These are phyloP conservation scores for Stagonosporopsis tanaceti DNA, from an alignment of 2,329 filamentous ascomycete genomes.

Conservation along the genomic window DNA sequence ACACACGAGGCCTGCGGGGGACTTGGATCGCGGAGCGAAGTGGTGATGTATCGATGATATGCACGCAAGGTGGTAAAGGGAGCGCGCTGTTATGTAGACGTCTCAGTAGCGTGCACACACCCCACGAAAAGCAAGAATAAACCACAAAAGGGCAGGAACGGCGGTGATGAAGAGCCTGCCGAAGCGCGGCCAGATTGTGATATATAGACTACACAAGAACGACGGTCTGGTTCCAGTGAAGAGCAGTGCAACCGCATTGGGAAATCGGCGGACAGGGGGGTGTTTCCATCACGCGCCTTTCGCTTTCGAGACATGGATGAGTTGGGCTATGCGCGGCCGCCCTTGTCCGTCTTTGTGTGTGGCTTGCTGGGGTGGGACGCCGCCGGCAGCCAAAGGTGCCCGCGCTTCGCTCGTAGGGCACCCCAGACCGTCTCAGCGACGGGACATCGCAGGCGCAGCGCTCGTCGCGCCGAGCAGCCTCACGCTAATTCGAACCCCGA, in stretches of 20 bases:
- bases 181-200: slow-evolving; percentile 22
- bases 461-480: slow-evolving; percentile 23
- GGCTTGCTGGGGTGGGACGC: slow-evolving; percentile 11
- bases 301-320: slow-evolving; percentile 21
- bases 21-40: slow-evolving; percentile 8
- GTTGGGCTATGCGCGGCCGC: slow-evolving; percentile 17
- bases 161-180: slow-evolving; percentile 3
- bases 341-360: slow-evolving; percentile 13
- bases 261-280: slow-evolving; percentile 15
- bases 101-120: slow-evolving; percentile 13
- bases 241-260: slow-evolving; percentile 20
- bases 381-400: slow-evolving; percentile 4
- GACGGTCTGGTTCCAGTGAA: slow-evolving; percentile 12
- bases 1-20: slow-evolving; percentile 12
- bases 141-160: slow-evolving; percentile 4
- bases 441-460: slow-evolving; percentile 13
- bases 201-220: slow-evolving; percentile 20
- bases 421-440: slow-evolving; percentile 15
- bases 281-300: slow-evolving; percentile 25
- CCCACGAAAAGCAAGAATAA: slow-evolving; percentile 13
- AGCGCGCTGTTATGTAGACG: slow-evolving; percentile 13
- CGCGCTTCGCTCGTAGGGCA: slow-evolving; percentile 18
- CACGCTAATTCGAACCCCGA: slow-evolving; percentile 14
- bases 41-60: slow-evolving; percentile 16
- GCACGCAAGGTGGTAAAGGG: slow-evolving; percentile 7